Evolutionary conservation across 495 filamentous ascomycete species (phyloP), one percentile per base, ranked within the genome.

Genomic region (Penicillium canariense): DNA sequence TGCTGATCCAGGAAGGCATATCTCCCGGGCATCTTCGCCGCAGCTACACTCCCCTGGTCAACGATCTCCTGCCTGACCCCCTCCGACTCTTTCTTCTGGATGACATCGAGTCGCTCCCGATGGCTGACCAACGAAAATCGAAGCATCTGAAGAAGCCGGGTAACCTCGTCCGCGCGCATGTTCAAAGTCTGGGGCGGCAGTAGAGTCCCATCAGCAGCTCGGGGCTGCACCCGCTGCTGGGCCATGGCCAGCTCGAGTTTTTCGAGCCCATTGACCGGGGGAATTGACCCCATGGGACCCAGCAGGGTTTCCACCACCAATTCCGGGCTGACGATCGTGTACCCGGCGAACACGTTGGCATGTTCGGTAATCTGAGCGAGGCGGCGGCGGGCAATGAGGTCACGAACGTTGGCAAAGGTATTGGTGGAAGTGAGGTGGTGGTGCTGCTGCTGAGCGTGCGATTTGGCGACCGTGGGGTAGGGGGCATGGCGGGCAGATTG

Each of bases 291-390:
- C 72, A 75, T 72, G 47, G 75, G 75, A 14, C 75, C 75, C 65
- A 78, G 54, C 40, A 78, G 60, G 22, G 73, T 76, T 45, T 78
- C 73, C 39, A 78, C 72, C 49, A 78, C 75, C 66, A 75, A 58
- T 63, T 78, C 72, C 36, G 75, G 72, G 56, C 72, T 68, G 53
- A 78, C 73, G 55, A 78, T 78, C 27, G 63, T 73, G 59, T 78
- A 78, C 27, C 75, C 75, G 51, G 73, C 75, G 45, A 76, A 76
- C 12, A 76, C 68, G 66, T 78, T 78, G 65, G 72, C 72, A 68
- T 78, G 75, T 59, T 78, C 75, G 68, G 75, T 78, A 52, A 78
- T 78, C 60, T 78, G 73, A 28, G 66, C 69, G 54, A 78, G 66
- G n/a, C 73, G 75, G 20, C 75, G 75, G n/a, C 75, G 75, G 58